Percentiles rank a stretch among this genome's conserved stretches.
phyloP scores from a whole-genome alignment of 257 asterid species.

The Solanum appendiculatum region DNA sequence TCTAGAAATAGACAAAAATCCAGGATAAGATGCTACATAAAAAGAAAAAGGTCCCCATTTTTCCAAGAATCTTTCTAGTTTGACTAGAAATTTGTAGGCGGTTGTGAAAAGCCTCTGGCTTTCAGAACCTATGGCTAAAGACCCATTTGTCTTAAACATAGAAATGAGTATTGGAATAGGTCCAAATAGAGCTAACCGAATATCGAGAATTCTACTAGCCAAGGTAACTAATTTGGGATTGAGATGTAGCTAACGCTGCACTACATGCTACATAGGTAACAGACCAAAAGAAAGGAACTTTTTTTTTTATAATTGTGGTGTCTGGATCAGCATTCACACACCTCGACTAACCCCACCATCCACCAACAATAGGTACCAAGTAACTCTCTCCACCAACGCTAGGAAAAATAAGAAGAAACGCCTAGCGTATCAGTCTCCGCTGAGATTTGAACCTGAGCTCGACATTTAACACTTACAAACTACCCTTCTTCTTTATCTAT shows the following conservation, averaged over 20 bases:
- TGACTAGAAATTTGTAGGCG: not conserved
- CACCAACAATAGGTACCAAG: not conserved
- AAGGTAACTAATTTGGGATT: not conserved
- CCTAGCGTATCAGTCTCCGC: not conserved
- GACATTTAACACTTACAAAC: not conserved
- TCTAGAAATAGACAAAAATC: not conserved
- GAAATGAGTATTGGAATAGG: not conserved
- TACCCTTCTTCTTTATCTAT: not conserved
- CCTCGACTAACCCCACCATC: not conserved
- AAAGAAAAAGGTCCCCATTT: not conserved
- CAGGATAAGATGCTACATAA: not conserved
- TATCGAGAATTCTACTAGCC: not conserved
- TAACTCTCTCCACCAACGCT: not conserved
- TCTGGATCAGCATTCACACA: not conserved
- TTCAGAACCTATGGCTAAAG: not conserved
- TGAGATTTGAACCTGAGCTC: not conserved
- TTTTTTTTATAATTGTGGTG: not conserved
- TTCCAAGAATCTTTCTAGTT: not conserved
- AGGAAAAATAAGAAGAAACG: not conserved
- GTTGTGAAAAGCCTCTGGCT: not conserved
- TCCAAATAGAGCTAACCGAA: not conserved
- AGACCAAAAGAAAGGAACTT: not conserved
- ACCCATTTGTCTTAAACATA: not conserved
- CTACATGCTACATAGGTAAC: not conserved
- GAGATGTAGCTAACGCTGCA: not conserved